phyloP scores from a whole-genome alignment of 306 rosid species.

The Cicer cuneatum region DNA sequence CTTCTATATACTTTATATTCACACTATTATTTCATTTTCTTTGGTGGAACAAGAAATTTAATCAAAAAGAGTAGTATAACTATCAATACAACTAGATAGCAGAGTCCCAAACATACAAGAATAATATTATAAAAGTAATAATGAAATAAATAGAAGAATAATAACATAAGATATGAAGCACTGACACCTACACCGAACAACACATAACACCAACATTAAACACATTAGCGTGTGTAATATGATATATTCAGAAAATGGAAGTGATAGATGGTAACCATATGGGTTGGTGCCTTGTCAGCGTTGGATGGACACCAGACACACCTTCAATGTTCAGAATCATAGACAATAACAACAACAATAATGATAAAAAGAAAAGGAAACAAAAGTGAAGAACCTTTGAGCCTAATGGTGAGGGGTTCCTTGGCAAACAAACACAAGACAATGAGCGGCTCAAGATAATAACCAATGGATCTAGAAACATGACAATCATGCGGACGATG shows the following conservation, averaged over 20 bases:
- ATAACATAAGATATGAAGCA: too few species aligned
- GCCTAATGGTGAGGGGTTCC: conserved; percentile 74
- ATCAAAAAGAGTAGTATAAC: neutral
- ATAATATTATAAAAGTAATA: neutral
- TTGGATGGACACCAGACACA: too few species aligned
- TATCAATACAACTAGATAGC: neutral
- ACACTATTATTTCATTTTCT: neutral
- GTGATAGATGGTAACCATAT: too few species aligned
- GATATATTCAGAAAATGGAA: neutral
- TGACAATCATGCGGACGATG: conserved; percentile 71
- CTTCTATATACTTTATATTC: neutral
- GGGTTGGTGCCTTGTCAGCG: too few species aligned
- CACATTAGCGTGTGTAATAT: too few species aligned
- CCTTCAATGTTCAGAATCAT: too few species aligned
- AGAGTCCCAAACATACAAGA: neutral
- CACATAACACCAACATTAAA: too few species aligned
- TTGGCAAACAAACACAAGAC: conserved; percentile 77
- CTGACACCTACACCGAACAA: too few species aligned
- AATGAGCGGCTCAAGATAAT: conserved; percentile 77
- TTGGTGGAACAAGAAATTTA: neutral
- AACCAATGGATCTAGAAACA: conserved; percentile 73
- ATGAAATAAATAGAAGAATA: too few species aligned
- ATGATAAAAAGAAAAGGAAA: neutral
- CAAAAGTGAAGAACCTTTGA: conserved; percentile 57
- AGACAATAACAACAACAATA: neutral